phyloP scores from a whole-genome alignment of 768 basidiomycete genomes.

The Strobilomyces dryophilus region DNA sequence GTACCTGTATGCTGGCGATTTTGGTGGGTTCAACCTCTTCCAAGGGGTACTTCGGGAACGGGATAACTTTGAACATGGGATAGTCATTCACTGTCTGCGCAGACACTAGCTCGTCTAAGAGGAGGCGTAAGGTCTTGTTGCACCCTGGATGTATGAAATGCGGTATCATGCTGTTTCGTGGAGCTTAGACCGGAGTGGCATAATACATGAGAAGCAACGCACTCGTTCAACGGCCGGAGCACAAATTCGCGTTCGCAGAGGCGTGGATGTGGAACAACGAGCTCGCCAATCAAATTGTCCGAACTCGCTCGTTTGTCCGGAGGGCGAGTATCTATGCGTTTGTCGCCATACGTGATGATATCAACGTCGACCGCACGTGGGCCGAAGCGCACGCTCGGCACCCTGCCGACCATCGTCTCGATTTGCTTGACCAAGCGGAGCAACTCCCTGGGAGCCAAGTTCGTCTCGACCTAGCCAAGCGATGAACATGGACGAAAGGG shows the following conservation, averaged over 20 bases:
- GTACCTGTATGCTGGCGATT: slow-evolving; percentile 11
- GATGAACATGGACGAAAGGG: background rate
- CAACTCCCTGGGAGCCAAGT: slow-evolving; percentile 54
- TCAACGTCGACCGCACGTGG: slow-evolving; percentile 91
- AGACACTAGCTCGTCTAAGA: slow-evolving; percentile 42
- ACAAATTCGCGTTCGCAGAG: slow-evolving; percentile 90
- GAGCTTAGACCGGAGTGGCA: background rate
- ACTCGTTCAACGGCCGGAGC: slow-evolving; percentile 86
- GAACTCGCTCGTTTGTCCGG: slow-evolving; percentile 43
- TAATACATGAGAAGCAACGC: slow-evolving; percentile 6
- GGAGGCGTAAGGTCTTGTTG: slow-evolving; percentile 40
- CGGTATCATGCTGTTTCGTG: slow-evolving; percentile 67
- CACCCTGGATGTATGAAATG: slow-evolving; percentile 61
- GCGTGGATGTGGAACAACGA: slow-evolving; percentile 83
- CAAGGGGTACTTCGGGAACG: slow-evolving; percentile 59
- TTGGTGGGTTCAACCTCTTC: slow-evolving; percentile 5
- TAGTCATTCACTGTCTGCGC: slow-evolving; percentile 29
- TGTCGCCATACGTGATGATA: slow-evolving; percentile 68
- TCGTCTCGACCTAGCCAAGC: slow-evolving; percentile 61
- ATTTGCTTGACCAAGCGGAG: slow-evolving; percentile 66
- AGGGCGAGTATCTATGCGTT: slow-evolving; percentile 54
- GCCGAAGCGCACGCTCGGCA: slow-evolving; percentile 76
- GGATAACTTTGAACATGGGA: slow-evolving; percentile 69
- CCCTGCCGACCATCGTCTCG: slow-evolving; percentile 72
- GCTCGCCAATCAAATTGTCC: slow-evolving; percentile 58